Evolutionary conservation across 495 filamentous ascomycete species (phyloP).

Genomic region (Cenococcum geophilum): DNA sequence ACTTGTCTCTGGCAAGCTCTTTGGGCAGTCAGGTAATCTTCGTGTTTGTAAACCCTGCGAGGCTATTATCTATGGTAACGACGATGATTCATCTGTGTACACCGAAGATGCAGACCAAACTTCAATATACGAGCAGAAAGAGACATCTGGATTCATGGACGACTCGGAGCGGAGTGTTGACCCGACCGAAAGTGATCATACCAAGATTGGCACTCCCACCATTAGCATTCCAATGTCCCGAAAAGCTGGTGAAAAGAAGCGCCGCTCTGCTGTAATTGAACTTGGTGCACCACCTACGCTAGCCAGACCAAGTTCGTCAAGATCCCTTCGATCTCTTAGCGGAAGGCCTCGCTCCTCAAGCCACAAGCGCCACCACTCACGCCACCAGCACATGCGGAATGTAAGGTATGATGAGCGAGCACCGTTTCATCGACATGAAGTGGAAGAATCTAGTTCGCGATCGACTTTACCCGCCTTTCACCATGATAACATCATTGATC

Average conservation of each 20-base stretch:
- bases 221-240: conserved; percentile 53
- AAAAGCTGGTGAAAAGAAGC: conserved; percentile 71
- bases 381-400: conserved; percentile 64
- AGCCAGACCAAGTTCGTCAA: conserved; percentile 77
- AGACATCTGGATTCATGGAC: conserved; percentile 1
- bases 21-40: conserved; percentile 80
- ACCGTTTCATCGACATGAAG: conserved; percentile 74
- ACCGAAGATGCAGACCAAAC: conserved; percentile 53
- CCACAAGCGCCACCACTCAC: conserved; percentile 80
- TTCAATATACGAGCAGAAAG: conserved; percentile 27
- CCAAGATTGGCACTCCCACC: conserved; percentile 38
- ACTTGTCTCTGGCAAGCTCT: conserved; percentile 73
- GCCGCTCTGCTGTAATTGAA: conserved; percentile 82
- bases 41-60: conserved; percentile 95
- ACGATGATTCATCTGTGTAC: conserved; percentile 86
- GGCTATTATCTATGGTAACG: conserved; percentile 79
- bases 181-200: conserved; percentile 31
- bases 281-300: conserved; percentile 70
- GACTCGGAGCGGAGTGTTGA: conserved; percentile 9
- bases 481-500: conserved; percentile 96
- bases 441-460: conserved; percentile 56
- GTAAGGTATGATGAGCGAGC: conserved; percentile 69
- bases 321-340: conserved; percentile 74
- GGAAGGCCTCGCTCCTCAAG: conserved; percentile 65
- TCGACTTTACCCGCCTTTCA: conserved; percentile 84